Base-by-base conservation (phyloP, 805 yeast genomes). In the Lipomyces starkeyi region DNA sequence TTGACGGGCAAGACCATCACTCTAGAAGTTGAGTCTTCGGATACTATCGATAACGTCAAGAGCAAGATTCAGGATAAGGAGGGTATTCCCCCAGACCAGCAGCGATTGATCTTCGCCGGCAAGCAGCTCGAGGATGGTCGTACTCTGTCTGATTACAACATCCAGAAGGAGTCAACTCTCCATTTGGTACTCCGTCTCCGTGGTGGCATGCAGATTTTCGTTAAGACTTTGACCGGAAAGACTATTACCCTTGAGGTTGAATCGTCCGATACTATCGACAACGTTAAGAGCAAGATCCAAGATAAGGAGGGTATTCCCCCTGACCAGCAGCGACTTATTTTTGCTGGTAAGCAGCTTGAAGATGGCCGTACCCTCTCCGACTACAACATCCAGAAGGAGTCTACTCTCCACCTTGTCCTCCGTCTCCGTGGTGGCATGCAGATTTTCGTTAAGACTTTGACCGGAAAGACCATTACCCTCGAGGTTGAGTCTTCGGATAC, bases 341-440 rank as follows among this genome's bases (percentile, higher is more conserved):
- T 93, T 78, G 97, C 97, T 52, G 74, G 74, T 27, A 83, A 73
- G 73, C 75, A 73, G 67, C 71, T 73, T 25, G 76, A 73, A 63
- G 95, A 91, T 74, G 97, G 97, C 75, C 91, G 97, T 86, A 93
- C 98, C 73, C 84, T 93, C 72, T 90, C 97, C 73, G 98, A 93
- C 85, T 93, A 93, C 94, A 93, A 93, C 90, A 93, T 93, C 82
- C 97, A 93, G 85, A 93, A 93, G 87, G 98, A 93, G 85, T 93
- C 97, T 73, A 93, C 98, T 71, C 84, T 93, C 64, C 98, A 93
- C 83, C 88, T 94, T 85, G 98, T 94, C 74, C 86, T 93, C 75
- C 93, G 98, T 88, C 90, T 94, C 83, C 92, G 98, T 87, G 98
- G 98, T 83, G 97, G 97, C 86, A 91, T 91, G 96, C 96, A 91